These are phyloP conservation scores for Lagerstroemia speciosa DNA, from an alignment of 345 rosid species.

Conservation along the genomic window DNA sequence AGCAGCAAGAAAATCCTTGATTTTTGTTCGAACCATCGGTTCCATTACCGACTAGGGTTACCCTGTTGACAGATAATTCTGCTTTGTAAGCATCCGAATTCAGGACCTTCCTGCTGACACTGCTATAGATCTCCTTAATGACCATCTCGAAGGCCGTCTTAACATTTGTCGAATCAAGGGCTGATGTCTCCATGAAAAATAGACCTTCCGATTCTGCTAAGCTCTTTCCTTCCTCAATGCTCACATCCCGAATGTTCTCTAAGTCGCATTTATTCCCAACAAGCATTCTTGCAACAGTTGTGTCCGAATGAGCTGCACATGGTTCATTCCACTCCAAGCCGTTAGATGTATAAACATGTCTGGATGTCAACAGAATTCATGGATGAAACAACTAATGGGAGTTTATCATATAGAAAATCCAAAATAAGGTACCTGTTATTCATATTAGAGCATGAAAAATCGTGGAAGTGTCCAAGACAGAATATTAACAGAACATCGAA, in stretches of 20 bases:
- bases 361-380: too few species aligned
- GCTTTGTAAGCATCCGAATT: constrained; percentile 73
- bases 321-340: neutral
- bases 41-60: constrained; percentile 44
- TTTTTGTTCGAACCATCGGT: constrained; percentile 33
- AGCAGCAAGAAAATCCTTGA: constrained; percentile 50
- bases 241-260: constrained; percentile 64
- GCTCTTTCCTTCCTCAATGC: constrained; percentile 62
- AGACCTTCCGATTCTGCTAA: constrained; percentile 72
- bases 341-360: neutral
- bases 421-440: too few species aligned
- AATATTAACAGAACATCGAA: too few species aligned
- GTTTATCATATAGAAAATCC: too few species aligned
- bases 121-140: constrained; percentile 60
- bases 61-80: constrained; percentile 63
- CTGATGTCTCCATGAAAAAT: constrained; percentile 91
- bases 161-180: constrained; percentile 71
- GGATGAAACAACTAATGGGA: too few species aligned
- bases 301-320: constrained; percentile 58
- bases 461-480: neutral
- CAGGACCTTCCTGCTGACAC: constrained; percentile 58
- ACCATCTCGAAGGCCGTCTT: constrained; percentile 72
- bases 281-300: constrained; percentile 67
- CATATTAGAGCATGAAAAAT: neutral
- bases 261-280: constrained; percentile 90